Conservation (phyloP, 1,284 basidiomycete genomes). For the Peniophora sp. region DNA sequence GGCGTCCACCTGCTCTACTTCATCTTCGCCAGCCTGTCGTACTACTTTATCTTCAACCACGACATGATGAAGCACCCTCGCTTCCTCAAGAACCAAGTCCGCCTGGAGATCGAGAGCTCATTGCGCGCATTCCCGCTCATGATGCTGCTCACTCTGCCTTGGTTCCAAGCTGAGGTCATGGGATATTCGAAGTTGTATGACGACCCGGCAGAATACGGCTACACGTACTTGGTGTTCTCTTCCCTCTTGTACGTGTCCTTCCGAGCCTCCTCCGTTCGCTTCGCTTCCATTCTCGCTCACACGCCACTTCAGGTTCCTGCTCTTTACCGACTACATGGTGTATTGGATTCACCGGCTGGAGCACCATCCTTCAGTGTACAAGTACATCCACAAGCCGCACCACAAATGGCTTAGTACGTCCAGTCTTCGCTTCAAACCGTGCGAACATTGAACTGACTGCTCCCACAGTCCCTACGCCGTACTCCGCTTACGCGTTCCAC, state of each 20-base stretch:
- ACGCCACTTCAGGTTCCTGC: constrained; percentile 54
- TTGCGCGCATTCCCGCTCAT: constrained; percentile 78
- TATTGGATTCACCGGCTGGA: constrained; percentile 94
- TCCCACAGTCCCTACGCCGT: constrained; percentile 84
- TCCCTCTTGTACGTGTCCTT: constrained; percentile 46
- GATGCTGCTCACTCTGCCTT: constrained; percentile 81
- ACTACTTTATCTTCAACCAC: constrained; percentile 88
- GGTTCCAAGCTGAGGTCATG: constrained; percentile 90
- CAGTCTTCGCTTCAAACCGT: constrained; percentile 12
- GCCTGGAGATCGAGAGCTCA: constrained; percentile 75
- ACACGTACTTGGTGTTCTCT: constrained; percentile 55
- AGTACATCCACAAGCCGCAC: constrained; percentile 90
- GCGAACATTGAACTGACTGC: constrained; percentile 5
- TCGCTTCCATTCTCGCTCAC: too few species aligned
- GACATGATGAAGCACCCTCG: constrained; percentile 94
- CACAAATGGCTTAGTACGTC: constrained; percentile 93
- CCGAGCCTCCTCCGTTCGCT: constrained; percentile 1
- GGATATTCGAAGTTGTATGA: constrained; percentile 83
- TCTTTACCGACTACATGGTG: constrained; percentile 89
- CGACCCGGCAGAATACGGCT: constrained; percentile 65
- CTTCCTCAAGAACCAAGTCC: constrained; percentile 85
- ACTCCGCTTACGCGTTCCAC: constrained; percentile 96
- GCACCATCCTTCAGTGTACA: constrained; percentile 86
- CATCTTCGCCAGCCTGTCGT: constrained; percentile 78
- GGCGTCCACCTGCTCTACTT: constrained; percentile 86